Evolutionary conservation across 768 basidiomycete species (phyloP).

Genomic region (Mycena kentingensis): DNA sequence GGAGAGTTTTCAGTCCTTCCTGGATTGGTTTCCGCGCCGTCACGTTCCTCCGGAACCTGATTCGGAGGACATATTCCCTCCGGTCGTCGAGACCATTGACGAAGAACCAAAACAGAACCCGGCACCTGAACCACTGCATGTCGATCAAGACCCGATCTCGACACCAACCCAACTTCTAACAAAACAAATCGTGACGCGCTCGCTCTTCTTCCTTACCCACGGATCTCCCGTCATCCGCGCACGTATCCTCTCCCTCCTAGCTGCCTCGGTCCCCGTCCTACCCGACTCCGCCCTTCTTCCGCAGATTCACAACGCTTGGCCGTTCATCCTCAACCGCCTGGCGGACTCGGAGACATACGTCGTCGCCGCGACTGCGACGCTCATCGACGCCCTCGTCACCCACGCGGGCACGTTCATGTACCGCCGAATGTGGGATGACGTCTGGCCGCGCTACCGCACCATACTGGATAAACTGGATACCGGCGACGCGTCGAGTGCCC

Average conservation of each 20-base stretch:
- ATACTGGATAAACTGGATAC: slow-evolving; percentile 62
- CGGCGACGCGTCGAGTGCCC: slow-evolving; percentile 67
- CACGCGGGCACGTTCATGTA: slow-evolving; percentile 87
- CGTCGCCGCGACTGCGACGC: slow-evolving; percentile 68
- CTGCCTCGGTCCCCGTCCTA: slow-evolving; percentile 71
- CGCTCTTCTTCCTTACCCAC: slow-evolving; percentile 90
- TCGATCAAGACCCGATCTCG: slow-evolving; percentile 52
- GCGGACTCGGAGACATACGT: slow-evolving; percentile 76
- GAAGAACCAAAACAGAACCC: neutral
- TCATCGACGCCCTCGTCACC: slow-evolving; percentile 71
- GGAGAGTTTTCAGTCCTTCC: slow-evolving; percentile 51
- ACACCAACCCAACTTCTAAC: slow-evolving; percentile 77
- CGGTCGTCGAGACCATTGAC: no score
- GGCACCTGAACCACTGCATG: slow-evolving; percentile 28
- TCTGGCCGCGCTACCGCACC: slow-evolving; percentile 81
- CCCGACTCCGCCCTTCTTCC: slow-evolving; percentile 78
- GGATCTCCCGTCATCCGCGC: slow-evolving; percentile 83
- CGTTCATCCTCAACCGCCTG: slow-evolving; percentile 87
- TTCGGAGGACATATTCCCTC: no score
- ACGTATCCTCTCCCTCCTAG: slow-evolving; percentile 75
- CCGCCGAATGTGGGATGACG: slow-evolving; percentile 83
- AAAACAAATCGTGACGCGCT: slow-evolving; percentile 83
- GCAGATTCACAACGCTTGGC: slow-evolving; percentile 88
- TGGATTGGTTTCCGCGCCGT: slow-evolving; percentile 65
- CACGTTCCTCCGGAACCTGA: slow-evolving; percentile 44